phyloP scores from a whole-genome alignment of 2,329 filamentous ascomycete species.

The Malbranchea cinnamomea region DNA sequence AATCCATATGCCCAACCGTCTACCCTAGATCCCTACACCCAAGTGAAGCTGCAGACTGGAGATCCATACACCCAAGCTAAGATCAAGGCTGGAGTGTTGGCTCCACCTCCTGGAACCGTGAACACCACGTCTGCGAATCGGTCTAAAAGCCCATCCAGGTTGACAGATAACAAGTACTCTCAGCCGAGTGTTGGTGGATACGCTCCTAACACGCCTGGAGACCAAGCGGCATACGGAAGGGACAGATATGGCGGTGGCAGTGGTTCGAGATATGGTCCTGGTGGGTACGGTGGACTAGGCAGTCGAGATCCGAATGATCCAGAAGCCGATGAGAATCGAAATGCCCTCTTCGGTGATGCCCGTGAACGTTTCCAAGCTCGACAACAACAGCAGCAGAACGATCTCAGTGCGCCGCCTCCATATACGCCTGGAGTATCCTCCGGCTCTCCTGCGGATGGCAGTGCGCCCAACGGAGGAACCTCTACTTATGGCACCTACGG shows the following conservation, averaged over 20 bases:
- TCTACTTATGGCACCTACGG: constrained; percentile 12
- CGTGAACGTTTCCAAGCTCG: constrained; percentile 34
- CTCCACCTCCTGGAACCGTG: too few relatives aligned
- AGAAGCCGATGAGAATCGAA: constrained; percentile 37
- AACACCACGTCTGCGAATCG: too few relatives aligned
- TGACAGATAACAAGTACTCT: constrained; percentile 14
- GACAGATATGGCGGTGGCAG: constrained; percentile 38
- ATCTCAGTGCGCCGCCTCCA: constrained; percentile 9
- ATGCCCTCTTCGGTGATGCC: constrained; percentile 45
- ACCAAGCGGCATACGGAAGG: constrained; percentile 35
- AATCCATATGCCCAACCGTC: constrained; percentile 44
- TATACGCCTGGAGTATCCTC: constrained; percentile 11
- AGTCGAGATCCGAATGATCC: constrained; percentile 35
- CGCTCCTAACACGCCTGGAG: constrained; percentile 27
- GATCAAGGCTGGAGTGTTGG: too few relatives aligned
- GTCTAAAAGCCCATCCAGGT: too few relatives aligned
- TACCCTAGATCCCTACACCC: constrained; percentile 39
- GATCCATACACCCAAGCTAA: too few relatives aligned
- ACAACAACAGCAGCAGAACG: constrained; percentile 20
- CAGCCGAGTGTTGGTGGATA: constrained; percentile 25
- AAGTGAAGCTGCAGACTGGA: constrained; percentile 28
- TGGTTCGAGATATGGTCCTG: constrained; percentile 32
- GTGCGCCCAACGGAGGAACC: constrained; percentile 7
- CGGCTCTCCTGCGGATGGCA: constrained; percentile 10
- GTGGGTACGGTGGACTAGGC: constrained; percentile 43